These are phyloP conservation scores for Glomus cerebriforme DNA, from an alignment of 192 early-diverging fungal genomes.

Conservation along the genomic window DNA sequence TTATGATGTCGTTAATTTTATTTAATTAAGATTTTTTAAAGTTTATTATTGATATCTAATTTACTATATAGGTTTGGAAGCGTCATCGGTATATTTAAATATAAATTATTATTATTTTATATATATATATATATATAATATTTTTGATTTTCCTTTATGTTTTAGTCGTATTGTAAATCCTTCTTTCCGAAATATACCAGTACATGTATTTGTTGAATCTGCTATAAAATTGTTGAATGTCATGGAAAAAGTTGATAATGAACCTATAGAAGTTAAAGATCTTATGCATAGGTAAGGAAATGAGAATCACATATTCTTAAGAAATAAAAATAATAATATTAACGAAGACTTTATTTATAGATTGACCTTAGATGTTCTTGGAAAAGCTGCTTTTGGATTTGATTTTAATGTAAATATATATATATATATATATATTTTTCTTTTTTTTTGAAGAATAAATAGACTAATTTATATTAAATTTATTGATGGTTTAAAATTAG, in stretches of 20 bases:
- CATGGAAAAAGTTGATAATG: neutral
- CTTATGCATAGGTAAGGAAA: neutral
- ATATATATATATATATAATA: neutral
- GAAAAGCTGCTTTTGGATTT: slow-evolving; percentile 2
- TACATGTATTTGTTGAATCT: neutral
- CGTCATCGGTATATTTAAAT: neutral
- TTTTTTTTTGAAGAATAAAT: neutral
- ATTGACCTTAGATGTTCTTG: neutral
- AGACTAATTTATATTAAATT: neutral
- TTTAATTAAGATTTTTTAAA: neutral
- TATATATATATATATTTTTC: neutral
- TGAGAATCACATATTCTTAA: too few species aligned
- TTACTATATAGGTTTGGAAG: neutral
- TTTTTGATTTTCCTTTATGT: too few species aligned
- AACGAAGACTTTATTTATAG: too few species aligned
- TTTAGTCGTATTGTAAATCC: neutral
- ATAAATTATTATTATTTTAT: neutral
- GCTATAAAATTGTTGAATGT: neutral
- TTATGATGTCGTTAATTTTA: neutral
- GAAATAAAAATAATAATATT: too few species aligned
- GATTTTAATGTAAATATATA: slow-evolving; percentile 1
- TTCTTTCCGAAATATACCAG: neutral
- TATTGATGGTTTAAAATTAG: neutral
- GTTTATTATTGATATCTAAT: too few species aligned
- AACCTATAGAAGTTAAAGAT: neutral